Conservation (phyloP, 306 rosid genomes). For the Cicer pinnatifidum region DNA sequence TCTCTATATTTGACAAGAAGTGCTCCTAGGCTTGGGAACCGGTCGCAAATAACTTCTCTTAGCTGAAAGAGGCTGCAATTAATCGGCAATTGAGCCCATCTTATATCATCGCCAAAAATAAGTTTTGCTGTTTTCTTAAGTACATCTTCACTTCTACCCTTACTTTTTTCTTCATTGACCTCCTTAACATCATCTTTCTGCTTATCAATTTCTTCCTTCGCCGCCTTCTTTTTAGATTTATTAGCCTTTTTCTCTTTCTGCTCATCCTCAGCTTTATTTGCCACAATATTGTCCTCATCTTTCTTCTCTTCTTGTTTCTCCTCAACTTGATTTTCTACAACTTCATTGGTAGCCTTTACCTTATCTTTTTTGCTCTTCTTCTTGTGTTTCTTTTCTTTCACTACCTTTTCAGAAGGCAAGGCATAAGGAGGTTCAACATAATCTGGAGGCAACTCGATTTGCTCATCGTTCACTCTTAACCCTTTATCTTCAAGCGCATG, state of each 20-base stretch:
- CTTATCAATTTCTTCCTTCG: constrained; percentile 54
- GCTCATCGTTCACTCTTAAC: constrained; percentile 57
- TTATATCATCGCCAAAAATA: constrained; percentile 87
- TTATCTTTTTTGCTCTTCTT: constrained; percentile 63
- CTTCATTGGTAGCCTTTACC: constrained; percentile 41
- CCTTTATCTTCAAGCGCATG: constrained; percentile 68
- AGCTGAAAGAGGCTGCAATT: constrained; percentile 77
- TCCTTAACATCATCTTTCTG: constrained; percentile 68
- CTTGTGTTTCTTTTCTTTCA: constrained; percentile 64
- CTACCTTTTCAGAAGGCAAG: constrained; percentile 43
- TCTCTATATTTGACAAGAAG: constrained; percentile 86
- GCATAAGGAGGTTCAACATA: constrained; percentile 63
- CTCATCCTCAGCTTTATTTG: constrained; percentile 28
- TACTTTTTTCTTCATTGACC: constrained; percentile 67
- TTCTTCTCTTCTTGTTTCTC: constrained; percentile 44
- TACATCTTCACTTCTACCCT: constrained; percentile 49
- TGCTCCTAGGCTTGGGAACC: constrained; percentile 70
- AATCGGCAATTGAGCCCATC: constrained; percentile 73
- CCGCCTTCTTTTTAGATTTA: constrained; percentile 51
- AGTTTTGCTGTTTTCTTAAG: constrained; percentile 70
- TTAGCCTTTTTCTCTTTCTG: constrained; percentile 36
- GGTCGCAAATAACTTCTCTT: constrained; percentile 64
- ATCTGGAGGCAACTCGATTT: constrained; percentile 75
- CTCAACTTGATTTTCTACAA: constrained; percentile 41
- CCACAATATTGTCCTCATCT: constrained; percentile 31